phyloP scores from a whole-genome alignment of 495 filamentous ascomycete species.

The Neurospora africana region DNA sequence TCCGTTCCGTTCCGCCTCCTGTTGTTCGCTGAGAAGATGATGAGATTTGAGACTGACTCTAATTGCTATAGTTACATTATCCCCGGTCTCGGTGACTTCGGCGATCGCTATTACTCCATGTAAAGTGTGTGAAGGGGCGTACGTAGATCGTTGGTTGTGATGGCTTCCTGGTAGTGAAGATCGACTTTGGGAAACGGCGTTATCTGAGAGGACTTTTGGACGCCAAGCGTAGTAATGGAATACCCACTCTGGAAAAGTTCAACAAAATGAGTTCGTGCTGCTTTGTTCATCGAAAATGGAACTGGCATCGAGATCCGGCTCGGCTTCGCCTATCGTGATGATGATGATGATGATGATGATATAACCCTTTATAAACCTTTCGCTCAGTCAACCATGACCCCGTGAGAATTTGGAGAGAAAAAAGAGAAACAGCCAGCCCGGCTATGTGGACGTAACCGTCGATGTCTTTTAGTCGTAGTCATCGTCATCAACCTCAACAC shows the following conservation, averaged over 20 bases:
- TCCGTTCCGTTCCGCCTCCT: not conserved
- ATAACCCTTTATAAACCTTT: not conserved
- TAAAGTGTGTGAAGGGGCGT: conserved; percentile 25
- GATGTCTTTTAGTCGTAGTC: conserved; percentile 22
- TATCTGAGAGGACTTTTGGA: not conserved
- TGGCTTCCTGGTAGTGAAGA: not conserved
- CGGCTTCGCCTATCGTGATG: not conserved
- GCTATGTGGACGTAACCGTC: not conserved
- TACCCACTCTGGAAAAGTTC: not conserved
- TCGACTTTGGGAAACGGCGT: not conserved
- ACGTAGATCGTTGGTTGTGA: not conserved
- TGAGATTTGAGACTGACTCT: conserved; percentile 1
- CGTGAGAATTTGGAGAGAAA: not conserved
- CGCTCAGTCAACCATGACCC: not conserved
- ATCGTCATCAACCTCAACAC: conserved; percentile 34
- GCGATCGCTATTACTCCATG: conserved; percentile 91
- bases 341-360: not conserved
- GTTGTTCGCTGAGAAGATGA: conserved; percentile 11
- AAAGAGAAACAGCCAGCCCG: not conserved
- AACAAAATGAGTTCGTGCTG: not conserved
- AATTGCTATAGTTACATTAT: conserved; percentile 69
- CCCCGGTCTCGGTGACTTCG: conserved; percentile 92
- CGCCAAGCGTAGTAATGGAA: not conserved
- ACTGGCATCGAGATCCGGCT: not conserved
- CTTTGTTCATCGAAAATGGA: not conserved